These are phyloP conservation scores for Aspergillus chevalieri DNA, from an alignment of 2,329 filamentous ascomycete species.

Conservation along the genomic window DNA sequence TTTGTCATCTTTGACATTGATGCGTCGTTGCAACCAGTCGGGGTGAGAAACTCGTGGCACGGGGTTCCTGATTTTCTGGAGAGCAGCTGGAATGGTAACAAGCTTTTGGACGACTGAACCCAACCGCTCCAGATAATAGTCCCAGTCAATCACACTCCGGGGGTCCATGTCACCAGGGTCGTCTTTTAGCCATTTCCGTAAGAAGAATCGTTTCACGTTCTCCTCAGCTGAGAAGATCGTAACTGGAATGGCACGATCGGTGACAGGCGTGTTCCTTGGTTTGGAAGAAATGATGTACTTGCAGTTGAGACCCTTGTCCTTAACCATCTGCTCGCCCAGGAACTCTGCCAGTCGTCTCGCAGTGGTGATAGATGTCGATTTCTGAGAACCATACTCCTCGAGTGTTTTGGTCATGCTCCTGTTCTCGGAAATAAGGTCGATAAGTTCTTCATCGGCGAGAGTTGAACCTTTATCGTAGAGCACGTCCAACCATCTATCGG, in stretches of 20 bases:
- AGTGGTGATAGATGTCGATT: constrained; percentile 98
- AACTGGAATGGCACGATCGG: constrained; percentile 87
- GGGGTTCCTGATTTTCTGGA: constrained; percentile 92
- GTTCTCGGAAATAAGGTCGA: constrained; percentile 99
- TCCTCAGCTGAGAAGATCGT: constrained; percentile 96
- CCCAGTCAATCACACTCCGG: constrained; percentile 85
- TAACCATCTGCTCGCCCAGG: constrained; percentile 95
- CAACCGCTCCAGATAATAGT: constrained; percentile 92
- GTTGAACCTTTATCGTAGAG: constrained; percentile 81
- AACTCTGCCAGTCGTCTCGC: constrained; percentile 93
- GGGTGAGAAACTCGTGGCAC: constrained; percentile 90
- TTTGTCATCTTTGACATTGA: constrained; percentile 91
- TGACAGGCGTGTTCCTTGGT: constrained; percentile 84
- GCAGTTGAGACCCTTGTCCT: constrained; percentile 98
- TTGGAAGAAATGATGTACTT: constrained; percentile 95
- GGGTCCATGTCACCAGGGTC: constrained; percentile 89
- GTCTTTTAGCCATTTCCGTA: constrained; percentile 93
- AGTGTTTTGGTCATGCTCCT: constrained; percentile 96
- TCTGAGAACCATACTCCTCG: constrained; percentile 91
- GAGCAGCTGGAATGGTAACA: constrained; percentile 92
- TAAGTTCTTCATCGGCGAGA: constrained; percentile 90
- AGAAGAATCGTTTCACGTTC: constrained; percentile 75
- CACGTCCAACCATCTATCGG: constrained; percentile 95
- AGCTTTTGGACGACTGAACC: constrained; percentile 98
- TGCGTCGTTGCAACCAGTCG: constrained; percentile 90